Percentiles rank a stretch among this genome's conserved stretches.
phyloP scores from a whole-genome alignment of 2,329 filamentous ascomycete species.

The Zopfia rhizophila region DNA sequence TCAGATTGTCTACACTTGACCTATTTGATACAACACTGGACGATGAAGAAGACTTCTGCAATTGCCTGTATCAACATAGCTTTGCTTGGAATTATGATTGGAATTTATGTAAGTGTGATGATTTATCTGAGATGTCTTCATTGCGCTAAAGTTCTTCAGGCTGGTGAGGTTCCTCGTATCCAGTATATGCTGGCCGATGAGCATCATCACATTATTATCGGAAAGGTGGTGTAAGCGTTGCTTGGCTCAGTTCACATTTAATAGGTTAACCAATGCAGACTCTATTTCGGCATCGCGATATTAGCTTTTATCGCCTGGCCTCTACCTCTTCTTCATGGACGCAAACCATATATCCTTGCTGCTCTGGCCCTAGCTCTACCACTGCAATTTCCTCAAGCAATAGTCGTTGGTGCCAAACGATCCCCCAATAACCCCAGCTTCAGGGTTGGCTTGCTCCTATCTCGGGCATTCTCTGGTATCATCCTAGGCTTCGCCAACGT shows the following conservation, averaged over 20 bases:
- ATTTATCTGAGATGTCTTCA: neutral
- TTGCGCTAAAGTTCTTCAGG: constrained; percentile 47
- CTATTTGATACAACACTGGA: constrained; percentile 64
- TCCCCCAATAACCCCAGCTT: constrained; percentile 67
- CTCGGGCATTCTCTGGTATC: constrained; percentile 73
- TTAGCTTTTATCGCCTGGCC: constrained; percentile 79
- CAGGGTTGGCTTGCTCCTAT: constrained; percentile 69
- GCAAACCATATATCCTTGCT: constrained; percentile 79
- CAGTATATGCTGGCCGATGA: constrained; percentile 80
- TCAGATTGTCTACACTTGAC: constrained; percentile 23
- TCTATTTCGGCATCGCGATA: constrained; percentile 76
- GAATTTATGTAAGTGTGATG: constrained; percentile 68
- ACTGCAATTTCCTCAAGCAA: constrained; percentile 78
- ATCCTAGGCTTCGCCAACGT: constrained; percentile 80
- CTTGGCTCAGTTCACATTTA: constrained; percentile 6
- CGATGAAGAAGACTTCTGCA: constrained; percentile 72
- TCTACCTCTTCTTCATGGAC: constrained; percentile 76
- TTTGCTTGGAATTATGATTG: constrained; percentile 74
- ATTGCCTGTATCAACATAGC: constrained; percentile 79
- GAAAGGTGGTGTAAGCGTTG: constrained; percentile 69
- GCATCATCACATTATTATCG: constrained; percentile 73
- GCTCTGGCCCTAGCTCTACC: constrained; percentile 76
- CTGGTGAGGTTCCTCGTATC: constrained; percentile 80
- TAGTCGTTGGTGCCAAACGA: constrained; percentile 68
- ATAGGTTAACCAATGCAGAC: constrained; percentile 43